These are phyloP conservation scores for Capniomyces stellatus DNA, from an alignment of 371 early-diverging fungal genomes.

Conservation along the genomic window DNA sequence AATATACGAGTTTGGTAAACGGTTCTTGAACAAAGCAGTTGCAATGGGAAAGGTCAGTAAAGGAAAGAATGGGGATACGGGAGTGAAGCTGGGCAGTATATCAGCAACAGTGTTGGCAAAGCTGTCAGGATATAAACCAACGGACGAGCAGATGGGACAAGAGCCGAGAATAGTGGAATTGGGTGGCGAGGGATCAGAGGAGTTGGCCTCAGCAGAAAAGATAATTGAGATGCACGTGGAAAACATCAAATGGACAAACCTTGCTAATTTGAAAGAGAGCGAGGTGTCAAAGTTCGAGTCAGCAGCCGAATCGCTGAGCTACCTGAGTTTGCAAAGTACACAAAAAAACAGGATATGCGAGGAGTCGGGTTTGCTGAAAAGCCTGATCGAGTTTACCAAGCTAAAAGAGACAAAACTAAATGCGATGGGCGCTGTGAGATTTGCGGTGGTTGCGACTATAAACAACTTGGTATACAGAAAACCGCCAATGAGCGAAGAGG, in stretches of 20 bases:
- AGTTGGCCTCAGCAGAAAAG: not conserved
- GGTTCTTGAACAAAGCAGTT: not conserved
- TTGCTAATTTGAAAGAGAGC: not conserved
- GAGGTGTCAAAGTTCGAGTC: not conserved
- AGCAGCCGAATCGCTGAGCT: not conserved
- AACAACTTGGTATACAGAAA: slow-evolving; percentile 1
- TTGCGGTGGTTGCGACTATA: not conserved
- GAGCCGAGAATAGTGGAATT: not conserved
- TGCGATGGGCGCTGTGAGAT: not conserved
- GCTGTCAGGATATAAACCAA: not conserved
- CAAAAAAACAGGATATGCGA: not conserved
- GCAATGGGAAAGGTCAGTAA: not conserved
- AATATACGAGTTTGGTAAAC: not conserved
- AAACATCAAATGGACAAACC: not conserved
- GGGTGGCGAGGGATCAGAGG: not conserved
- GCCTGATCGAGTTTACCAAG: not conserved
- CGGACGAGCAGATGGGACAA: not conserved
- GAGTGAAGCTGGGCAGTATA: not conserved
- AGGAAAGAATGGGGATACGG: not conserved
- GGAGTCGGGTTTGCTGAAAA: not conserved
- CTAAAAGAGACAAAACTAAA: not conserved
- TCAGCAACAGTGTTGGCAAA: not conserved
- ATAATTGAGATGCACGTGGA: not conserved
- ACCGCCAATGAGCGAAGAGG: slow-evolving; percentile 1
- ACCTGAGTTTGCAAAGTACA: not conserved